Base-by-base conservation (phyloP, 805 yeast genomes). In the Zygosaccharomyces kombuchaensis region DNA sequence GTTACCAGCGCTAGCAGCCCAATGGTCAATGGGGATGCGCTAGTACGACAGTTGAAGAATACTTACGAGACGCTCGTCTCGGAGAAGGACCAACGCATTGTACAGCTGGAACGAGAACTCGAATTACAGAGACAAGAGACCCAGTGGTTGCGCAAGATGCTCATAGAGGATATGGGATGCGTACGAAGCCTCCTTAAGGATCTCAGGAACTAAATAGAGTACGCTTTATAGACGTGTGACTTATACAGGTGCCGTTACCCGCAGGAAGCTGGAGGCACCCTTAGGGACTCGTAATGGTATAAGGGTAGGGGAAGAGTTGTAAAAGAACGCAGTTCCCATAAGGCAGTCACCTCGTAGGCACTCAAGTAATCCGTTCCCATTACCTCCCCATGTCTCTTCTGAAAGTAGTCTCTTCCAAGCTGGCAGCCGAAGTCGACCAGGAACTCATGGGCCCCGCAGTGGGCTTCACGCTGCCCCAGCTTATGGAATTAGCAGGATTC, bases 401-500 rank as follows among this genome's bases (percentile, higher is more conserved):
- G 50, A 71, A 70, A 62, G 70, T 70, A 2, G 65, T 77, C 1
- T 67, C 75, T 1, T 72, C 80, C 0, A 69, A 71, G 36, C 40
- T 68, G 2, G 98, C 98, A 0, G 82, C 91, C 0, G 77, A 77
- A 34, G 74, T 91, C 22, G 99, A 91, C 58, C 74, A 76, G 51
- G 96, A 90, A 58, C 73, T 91, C 48, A 91, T 93, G 97, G 81
- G 93, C 1, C 67, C 84, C 0, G 81, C 82, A 2, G 93, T 58
- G 38, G 65, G 63, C 17, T 65, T 58, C 52, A 60, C 67, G 9
- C 43, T 58, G 26, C 58, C 64, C 37, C 67, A 60, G 40, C 42
- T 75, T 69, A 93, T 93, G 99, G 99, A 93, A 66, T 72, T 93
- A 35, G 99, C 99, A 0, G 99, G 99, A 0, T 73, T 90, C 23